A percentile compares a stretch with the other conserved stretches of the same genome.
Evolutionary conservation across 1,139 yeast genomes (phyloP).

Genomic region (Debaryomyces robertsiae): DNA sequence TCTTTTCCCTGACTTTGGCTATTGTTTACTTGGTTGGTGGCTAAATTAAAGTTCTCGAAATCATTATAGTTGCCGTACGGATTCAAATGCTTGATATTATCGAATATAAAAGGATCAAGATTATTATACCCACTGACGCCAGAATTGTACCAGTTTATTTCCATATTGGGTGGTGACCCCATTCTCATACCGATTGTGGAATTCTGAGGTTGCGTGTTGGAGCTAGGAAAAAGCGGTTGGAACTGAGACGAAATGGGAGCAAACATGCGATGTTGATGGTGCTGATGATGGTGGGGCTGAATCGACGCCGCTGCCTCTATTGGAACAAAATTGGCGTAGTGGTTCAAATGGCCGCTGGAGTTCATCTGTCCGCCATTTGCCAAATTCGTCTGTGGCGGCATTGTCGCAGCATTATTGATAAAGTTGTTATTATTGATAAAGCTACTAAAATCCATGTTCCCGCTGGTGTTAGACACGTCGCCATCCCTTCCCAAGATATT

Average conservation of each 20-base stretch:
- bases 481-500: background rate
- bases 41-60: slow-evolving; percentile 1
- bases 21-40: background rate
- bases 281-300: slow-evolving; percentile 12
- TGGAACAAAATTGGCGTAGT: slow-evolving; percentile 23
- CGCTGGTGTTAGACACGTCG: slow-evolving; percentile 10
- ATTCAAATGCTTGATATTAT: background rate
- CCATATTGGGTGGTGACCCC: slow-evolving; percentile 5
- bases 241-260: slow-evolving; percentile 8
- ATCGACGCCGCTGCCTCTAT: slow-evolving; percentile 18
- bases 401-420: slow-evolving; percentile 5
- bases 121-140: background rate
- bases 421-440: slow-evolving; percentile 8
- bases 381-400: slow-evolving; percentile 1
- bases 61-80: slow-evolving; percentile 1
- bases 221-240: slow-evolving; percentile 14
- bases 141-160: slow-evolving; percentile 4
- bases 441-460: slow-evolving; percentile 11
- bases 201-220: slow-evolving; percentile 13
- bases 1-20: background rate
- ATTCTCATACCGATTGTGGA: slow-evolving; percentile 9
- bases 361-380: slow-evolving; percentile 3
- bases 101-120: slow-evolving; percentile 2
- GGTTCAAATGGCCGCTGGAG: slow-evolving; percentile 16
- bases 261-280: slow-evolving; percentile 17